These are phyloP conservation scores for Sporothrix protearum DNA, from an alignment of 2,329 filamentous ascomycete genomes.

Conservation along the genomic window DNA sequence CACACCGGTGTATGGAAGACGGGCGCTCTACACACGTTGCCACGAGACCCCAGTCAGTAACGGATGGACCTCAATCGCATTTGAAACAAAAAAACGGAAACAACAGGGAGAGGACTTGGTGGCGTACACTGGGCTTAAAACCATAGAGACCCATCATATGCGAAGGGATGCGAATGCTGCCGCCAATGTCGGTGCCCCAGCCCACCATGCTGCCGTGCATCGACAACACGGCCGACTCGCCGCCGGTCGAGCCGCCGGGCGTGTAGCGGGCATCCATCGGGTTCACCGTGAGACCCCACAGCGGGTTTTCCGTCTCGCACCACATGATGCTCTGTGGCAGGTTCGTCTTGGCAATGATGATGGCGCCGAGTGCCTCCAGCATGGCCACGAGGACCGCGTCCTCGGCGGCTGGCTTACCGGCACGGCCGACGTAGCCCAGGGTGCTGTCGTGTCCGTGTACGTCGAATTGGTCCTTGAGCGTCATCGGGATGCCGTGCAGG, in stretches of 20 bases:
- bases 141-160: constrained; percentile 37
- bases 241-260: constrained; percentile 39
- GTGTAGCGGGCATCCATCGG: constrained; percentile 37
- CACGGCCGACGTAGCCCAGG: constrained; percentile 38
- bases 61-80: too few species aligned
- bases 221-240: constrained; percentile 38
- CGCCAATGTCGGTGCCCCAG: constrained; percentile 40
- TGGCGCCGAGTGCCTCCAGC: constrained; percentile 33
- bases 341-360: constrained; percentile 32
- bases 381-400: constrained; percentile 28
- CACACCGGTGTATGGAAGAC: constrained; percentile 54
- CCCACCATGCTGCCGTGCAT: constrained; percentile 44
- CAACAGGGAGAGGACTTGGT: neutral
- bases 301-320: constrained; percentile 38
- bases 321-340: constrained; percentile 34
- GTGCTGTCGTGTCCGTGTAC: constrained; percentile 24
- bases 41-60: too few species aligned
- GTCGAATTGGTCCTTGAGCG: constrained; percentile 36
- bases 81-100: neutral
- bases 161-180: constrained; percentile 33
- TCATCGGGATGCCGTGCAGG: constrained; percentile 43
- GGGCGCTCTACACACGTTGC: too few species aligned
- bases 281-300: constrained; percentile 38
- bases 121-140: constrained; percentile 32
- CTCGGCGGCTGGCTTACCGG: constrained; percentile 9